Conservation (phyloP, 768 basidiomycete genomes). For the Boletus insuetus region DNA sequence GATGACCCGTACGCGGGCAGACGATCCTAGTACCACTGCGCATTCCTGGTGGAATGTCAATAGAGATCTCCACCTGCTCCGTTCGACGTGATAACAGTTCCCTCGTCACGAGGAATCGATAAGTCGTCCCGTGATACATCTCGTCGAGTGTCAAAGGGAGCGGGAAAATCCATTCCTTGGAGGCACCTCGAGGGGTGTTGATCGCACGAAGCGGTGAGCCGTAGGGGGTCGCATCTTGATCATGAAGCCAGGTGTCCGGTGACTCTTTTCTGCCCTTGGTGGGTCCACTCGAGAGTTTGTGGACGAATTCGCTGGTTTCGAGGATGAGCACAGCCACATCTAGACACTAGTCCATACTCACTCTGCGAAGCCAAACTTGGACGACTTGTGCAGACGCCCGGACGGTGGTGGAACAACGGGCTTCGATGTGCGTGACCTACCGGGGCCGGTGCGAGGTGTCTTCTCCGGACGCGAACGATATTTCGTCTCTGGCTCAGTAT, state of each 20-base stretch:
- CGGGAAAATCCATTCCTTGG: conserved; percentile 68
- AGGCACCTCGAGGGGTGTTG: conserved; percentile 38
- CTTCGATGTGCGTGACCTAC: conserved; percentile 18
- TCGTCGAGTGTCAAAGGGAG: conserved; percentile 61
- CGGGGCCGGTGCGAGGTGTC: conserved; percentile 8
- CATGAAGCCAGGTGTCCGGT: background rate
- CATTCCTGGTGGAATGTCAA: conserved; percentile 62
- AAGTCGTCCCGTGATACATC: conserved; percentile 52
- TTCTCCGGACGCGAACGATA: conserved; percentile 11
- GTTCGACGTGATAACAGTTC: conserved; percentile 46
- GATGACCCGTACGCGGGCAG: conserved; percentile 66
- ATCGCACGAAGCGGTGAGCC: conserved; percentile 39
- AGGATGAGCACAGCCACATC: conserved; percentile 6
- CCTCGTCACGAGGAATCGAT: conserved; percentile 60
- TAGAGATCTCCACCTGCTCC: conserved; percentile 55
- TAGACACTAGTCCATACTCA: conserved; percentile 13
- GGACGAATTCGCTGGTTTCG: conserved; percentile 27
- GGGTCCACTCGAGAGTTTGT: conserved; percentile 23
- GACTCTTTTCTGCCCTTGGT: conserved; percentile 5
- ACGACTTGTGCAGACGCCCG: conserved; percentile 16
- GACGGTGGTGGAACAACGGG: conserved; percentile 32
- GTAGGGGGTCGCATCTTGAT: conserved; percentile 23
- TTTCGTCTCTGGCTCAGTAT: conserved; percentile 1
- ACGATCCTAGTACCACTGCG: conserved; percentile 57
- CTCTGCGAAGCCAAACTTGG: conserved; percentile 28